Percentiles rank a stretch among this genome's conserved stretches.
phyloP scores from a whole-genome alignment of 1,139 yeast genomes.

The Candida buenavistaensis region DNA sequence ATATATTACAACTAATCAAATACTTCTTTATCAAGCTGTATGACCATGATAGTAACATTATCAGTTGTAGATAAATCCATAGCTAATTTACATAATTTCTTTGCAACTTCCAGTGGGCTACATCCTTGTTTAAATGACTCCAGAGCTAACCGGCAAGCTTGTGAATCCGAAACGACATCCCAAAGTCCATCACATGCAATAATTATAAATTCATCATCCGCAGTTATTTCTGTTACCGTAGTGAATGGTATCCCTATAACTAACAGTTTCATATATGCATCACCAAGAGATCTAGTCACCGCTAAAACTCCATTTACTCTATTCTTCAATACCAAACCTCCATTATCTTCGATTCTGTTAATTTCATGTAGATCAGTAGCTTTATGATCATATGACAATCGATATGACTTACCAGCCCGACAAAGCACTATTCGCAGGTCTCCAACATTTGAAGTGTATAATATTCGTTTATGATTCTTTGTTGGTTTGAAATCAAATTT shows the following conservation, averaged over 20 bases:
- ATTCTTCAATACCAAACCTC: slow-evolving; percentile 86
- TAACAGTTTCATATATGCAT: slow-evolving; percentile 82
- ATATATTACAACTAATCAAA: slow-evolving; percentile 25
- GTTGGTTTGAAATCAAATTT: slow-evolving; percentile 48
- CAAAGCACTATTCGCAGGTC: slow-evolving; percentile 83
- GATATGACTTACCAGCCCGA: slow-evolving; percentile 69
- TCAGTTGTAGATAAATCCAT: slow-evolving; percentile 82
- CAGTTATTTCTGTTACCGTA: slow-evolving; percentile 73
- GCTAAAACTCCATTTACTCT: slow-evolving; percentile 96
- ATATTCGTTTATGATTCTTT: slow-evolving; percentile 59
- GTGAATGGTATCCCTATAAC: slow-evolving; percentile 94
- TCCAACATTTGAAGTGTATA: slow-evolving; percentile 95
- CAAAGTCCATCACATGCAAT: slow-evolving; percentile 94
- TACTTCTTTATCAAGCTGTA: slow-evolving; percentile 53
- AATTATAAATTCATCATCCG: slow-evolving; percentile 69
- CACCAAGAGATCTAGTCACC: slow-evolving; percentile 94
- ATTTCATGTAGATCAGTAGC: slow-evolving; percentile 82
- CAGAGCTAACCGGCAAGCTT: slow-evolving; percentile 72
- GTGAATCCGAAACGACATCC: slow-evolving; percentile 85
- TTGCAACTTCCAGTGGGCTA: slow-evolving; percentile 67
- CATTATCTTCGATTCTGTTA: slow-evolving; percentile 70
- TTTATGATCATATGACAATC: slow-evolving; percentile 92
- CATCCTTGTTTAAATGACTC: slow-evolving; percentile 30
- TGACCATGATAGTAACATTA: slow-evolving; percentile 91
- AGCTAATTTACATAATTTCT: slow-evolving; percentile 70